Evolutionary conservation across 176 grass and related monocot genomes (phyloP), one percentile per base, ranked within the genome.

Genomic region (Tillandsia fasciculata): DNA sequence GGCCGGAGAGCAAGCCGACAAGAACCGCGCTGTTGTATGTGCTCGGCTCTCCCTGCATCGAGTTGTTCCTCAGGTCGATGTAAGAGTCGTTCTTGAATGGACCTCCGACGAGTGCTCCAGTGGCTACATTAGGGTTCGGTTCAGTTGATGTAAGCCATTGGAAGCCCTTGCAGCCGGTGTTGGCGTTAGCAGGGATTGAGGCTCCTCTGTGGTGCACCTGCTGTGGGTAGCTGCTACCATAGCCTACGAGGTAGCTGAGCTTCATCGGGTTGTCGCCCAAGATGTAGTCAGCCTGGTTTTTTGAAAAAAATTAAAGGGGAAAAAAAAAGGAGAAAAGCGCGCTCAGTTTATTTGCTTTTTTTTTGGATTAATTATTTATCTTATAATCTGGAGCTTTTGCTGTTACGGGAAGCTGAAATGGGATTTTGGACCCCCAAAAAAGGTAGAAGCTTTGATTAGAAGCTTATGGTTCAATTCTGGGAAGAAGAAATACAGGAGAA

Each of bases 241-340:
- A 96, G 53, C 92, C 92, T 48, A 96, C 92, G 11, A 97, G 88
- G 74, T 97, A 97, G 70, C 93, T 97, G 69, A 92, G 84, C 74
- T 97, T 87, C 93, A 97, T 90, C 14, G 86, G 86, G 70, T 97
- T 97, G 79, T 92, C 63, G 11, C 93, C 93, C 77, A 97, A 81
- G 47, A 97, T 77, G 77, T 97, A 97, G 63, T 90, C 83, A 15
- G 73, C 81, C 93, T 97, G 74, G 53, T 53, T 42, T 42, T 42
- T 42, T 42, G 1, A 6, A 42, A 42, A 42, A 42, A 42, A 42
- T 42, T 42, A 5, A 5, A 42, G 33, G 33, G 33, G 89, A 22
- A 65, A 29, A 68, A 56, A 87, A 63, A 50, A 14, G 71, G 8
- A 11, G 17, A 2, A 83, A 20, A 14, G 56, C n/a, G 20, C n/a